Percentiles rank a stretch among this genome's conserved stretches.
Evolutionary conservation across 176 grass and related monocot species (phyloP).

Genomic region (Eragrostis curvula): DNA sequence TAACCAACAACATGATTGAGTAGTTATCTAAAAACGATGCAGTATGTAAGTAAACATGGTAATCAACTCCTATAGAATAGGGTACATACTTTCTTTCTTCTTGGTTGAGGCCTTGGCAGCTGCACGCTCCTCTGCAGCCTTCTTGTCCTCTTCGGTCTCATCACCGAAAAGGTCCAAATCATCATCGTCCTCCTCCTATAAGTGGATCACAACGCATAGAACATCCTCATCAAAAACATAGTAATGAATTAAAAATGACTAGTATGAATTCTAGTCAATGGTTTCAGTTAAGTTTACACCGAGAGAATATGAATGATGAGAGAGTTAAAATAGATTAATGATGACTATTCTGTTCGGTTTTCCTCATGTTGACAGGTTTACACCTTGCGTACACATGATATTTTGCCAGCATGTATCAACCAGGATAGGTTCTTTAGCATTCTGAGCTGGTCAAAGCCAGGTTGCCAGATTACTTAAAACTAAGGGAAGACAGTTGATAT

Average conservation of each 20-base stretch:
- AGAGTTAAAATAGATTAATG: not conserved
- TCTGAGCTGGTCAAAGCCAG: not conserved
- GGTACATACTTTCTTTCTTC: slow-evolving; percentile 78
- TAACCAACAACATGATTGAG: not conserved
- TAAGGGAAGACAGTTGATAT: not conserved
- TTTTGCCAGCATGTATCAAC: not conserved
- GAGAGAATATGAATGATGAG: not conserved
- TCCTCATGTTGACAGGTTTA: not conserved
- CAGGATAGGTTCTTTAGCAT: not conserved
- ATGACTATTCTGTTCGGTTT: not conserved
- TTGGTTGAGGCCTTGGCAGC: slow-evolving; percentile 69
- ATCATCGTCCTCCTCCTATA: slow-evolving; percentile 53
- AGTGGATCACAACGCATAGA: not conserved
- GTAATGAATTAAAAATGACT: not conserved
- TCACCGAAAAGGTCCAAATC: slow-evolving; percentile 78
- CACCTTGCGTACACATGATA: not conserved
- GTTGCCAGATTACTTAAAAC: no score
- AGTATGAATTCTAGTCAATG: not conserved
- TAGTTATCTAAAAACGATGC: not conserved
- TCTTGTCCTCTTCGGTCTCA: slow-evolving; percentile 83
- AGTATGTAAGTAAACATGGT: not conserved
- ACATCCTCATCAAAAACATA: no score
- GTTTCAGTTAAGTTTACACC: not conserved
- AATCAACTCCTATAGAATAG: no score
- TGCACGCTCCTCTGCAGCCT: slow-evolving; percentile 56